A percentile compares a stretch with the other conserved stretches of the same genome.
These are phyloP conservation scores for Saccharomycopsis oosterbeekiorum DNA, from an alignment of 805 yeast species.

Conservation along the genomic window DNA sequence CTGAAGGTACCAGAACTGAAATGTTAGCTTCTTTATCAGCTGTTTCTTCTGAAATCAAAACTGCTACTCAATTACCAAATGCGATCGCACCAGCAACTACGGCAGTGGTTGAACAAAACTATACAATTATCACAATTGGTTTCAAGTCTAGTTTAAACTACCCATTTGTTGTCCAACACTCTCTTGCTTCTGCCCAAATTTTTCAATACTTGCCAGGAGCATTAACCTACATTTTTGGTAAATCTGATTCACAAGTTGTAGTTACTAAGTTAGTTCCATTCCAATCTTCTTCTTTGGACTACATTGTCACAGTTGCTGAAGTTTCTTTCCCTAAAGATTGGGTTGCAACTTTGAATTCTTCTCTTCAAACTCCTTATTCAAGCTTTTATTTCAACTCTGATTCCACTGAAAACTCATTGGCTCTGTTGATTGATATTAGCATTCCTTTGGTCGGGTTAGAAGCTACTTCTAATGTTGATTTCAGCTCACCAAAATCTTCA, in stretches of 20 bases:
- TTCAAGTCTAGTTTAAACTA: conserved; percentile 74
- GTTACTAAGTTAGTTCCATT: conserved; percentile 72
- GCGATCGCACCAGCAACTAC: conserved; percentile 57
- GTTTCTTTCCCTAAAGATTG: conserved; percentile 62
- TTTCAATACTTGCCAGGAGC: conserved; percentile 77
- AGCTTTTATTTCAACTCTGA: conserved; percentile 50
- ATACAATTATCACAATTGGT: conserved; percentile 59
- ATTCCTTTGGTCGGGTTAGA: conserved; percentile 46
- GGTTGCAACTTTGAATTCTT: conserved; percentile 27
- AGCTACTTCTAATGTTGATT: conserved; percentile 21
- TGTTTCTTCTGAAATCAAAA: background rate
- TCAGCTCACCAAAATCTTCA: conserved; percentile 14
- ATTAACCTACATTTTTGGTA: conserved; percentile 50
- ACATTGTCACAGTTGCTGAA: conserved; percentile 81
- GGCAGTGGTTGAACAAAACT: conserved; percentile 36
- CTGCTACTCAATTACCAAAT: conserved; percentile 48
- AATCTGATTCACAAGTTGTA: conserved; percentile 34
- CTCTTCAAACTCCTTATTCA: conserved; percentile 33
- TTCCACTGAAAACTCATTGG: conserved; percentile 45
- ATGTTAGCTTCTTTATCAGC: background rate
- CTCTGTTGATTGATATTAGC: conserved; percentile 60
- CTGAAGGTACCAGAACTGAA: conserved; percentile 3
- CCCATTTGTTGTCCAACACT: conserved; percentile 65
- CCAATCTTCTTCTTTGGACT: conserved; percentile 42
- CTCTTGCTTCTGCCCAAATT: conserved; percentile 74